Evolutionary conservation across 495 filamentous ascomycete species (phyloP), one percentile per base, ranked within the genome.

Genomic region (Aspergillus funiculosus): DNA sequence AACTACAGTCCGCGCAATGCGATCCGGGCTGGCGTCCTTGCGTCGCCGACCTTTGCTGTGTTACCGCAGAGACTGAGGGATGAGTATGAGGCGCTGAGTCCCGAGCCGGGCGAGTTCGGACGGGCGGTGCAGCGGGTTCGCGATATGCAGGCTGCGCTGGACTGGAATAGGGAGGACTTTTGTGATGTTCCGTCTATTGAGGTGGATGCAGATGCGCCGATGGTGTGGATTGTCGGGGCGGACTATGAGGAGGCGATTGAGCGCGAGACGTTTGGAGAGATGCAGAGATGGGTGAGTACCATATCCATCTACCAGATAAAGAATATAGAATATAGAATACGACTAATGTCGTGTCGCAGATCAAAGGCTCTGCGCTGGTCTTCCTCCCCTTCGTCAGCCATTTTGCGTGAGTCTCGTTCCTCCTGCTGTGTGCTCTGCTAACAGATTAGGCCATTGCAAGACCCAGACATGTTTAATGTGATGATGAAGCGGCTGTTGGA

Each of bases 201-300:
- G 1, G 20, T 4, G 5, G 39, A 31, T 30, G 17, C 1, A 10
- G 28, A 42, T 4, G 39, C 39, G 25, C 39, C 39, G 13, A 3
- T 29, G 15, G 25, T 30, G 7, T 18, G 29, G 1, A n/a, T 42
- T 42, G 39, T 26, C 4, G 6, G 10, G 10, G 39, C 25, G 15
- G 39, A 42, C 11, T n/a, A 42, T 30, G 39, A 30, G 39, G 39
- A 42, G 27, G 39, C 26, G 27, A 10, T 42, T 7, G n/a, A 19
- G 11, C n/a, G 26, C 6, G 14, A 18, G 26, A 19, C 27, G 7
- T 14, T 27, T 1, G n/a, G 18, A 8, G 15, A 21, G 26, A 29
- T 43, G 15, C 26, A 31, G 20, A 27, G 11, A 8, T n/a, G 30
- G 39, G 39, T 43, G 13, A 6, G 37, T 25, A 13, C 14, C n/a